phyloP scores from a whole-genome alignment of 768 basidiomycete species.

The Lentinula raphanica region DNA sequence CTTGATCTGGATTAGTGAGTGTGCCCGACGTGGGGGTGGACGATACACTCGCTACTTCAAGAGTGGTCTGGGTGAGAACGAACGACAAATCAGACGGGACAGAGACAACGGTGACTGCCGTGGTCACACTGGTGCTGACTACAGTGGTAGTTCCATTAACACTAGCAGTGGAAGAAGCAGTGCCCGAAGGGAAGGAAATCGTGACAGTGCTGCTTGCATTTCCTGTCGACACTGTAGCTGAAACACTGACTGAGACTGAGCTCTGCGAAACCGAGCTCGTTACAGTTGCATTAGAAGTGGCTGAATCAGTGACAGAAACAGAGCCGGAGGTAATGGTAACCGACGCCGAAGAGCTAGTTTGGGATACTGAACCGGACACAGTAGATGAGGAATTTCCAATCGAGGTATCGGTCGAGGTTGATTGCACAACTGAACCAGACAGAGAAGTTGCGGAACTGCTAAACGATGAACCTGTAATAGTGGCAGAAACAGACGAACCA shows the following conservation, averaged over 20 bases:
- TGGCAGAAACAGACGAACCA: not conserved
- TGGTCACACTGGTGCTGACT: conserved; percentile 9
- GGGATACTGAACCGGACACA: not conserved
- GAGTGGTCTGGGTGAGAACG: conserved; percentile 37
- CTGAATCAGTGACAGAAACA: too few relatives aligned
- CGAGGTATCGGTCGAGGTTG: conserved; percentile 2
- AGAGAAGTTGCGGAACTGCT: not conserved
- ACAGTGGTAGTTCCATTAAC: conserved; percentile 4
- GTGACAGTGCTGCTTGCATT: not conserved
- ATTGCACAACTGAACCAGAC: not conserved
- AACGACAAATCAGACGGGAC: conserved; percentile 39
- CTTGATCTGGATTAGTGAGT: conserved; percentile 40
- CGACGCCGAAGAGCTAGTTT: not conserved
- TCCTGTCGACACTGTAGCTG: not conserved
- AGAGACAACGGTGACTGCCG: conserved; percentile 19
- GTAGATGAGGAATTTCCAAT: not conserved
- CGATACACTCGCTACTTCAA: conserved; percentile 32
- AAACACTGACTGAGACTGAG: not conserved
- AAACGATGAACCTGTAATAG: not conserved
- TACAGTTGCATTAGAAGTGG: too few relatives aligned
- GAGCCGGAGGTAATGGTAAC: not conserved
- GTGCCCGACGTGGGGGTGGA: conserved; percentile 18
- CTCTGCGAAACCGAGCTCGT: not conserved
- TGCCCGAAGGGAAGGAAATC: conserved; percentile 1
- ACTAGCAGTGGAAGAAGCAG: not conserved